These are phyloP conservation scores for Ampelocalamus luodianensis DNA, from an alignment of 176 grass and related monocot species.

Conservation along the genomic window DNA sequence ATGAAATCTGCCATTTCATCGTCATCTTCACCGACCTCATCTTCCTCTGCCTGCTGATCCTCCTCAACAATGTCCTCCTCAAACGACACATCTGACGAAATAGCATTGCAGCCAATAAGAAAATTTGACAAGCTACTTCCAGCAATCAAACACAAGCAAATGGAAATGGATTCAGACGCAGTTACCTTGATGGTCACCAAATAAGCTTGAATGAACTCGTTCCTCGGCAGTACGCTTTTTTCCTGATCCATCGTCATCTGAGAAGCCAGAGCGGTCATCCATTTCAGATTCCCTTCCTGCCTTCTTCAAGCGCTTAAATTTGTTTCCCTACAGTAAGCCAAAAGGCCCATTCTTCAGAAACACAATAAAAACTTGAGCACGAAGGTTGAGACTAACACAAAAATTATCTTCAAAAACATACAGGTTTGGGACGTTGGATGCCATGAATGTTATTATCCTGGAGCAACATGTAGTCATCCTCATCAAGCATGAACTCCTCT, in stretches of 20 bases:
- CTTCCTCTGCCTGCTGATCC: slow-evolving; percentile 69
- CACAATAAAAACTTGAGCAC: background rate
- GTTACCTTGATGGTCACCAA: slow-evolving; percentile 83
- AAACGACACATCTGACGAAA: slow-evolving; percentile 51
- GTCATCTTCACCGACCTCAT: slow-evolving; percentile 69
- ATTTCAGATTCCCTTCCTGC: slow-evolving; percentile 75
- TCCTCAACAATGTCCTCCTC: slow-evolving; percentile 91
- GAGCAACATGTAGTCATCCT: slow-evolving; percentile 97
- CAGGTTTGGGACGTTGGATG: slow-evolving; percentile 75
- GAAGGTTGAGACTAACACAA: background rate
- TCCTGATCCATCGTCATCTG: slow-evolving; percentile 74
- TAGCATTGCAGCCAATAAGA: slow-evolving; percentile 26
- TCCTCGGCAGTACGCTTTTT: slow-evolving; percentile 70
- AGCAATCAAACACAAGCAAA: background rate
- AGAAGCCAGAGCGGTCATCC: slow-evolving; percentile 64
- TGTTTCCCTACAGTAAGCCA: slow-evolving; percentile 54
- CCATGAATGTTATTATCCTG: slow-evolving; percentile 93
- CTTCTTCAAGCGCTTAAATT: slow-evolving; percentile 96
- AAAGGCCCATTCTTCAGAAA: slow-evolving; percentile 16
- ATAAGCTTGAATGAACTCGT: slow-evolving; percentile 79
- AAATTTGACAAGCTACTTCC: slow-evolving; percentile 14
- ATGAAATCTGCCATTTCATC: slow-evolving; percentile 99
- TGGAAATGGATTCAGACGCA: background rate
- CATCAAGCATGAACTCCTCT: slow-evolving; percentile 83
- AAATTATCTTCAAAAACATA: slow-evolving; percentile 42